Evolutionary conservation across 2,329 filamentous ascomycete species (phyloP), one percentile per base, ranked within the genome.

Genomic region (Penicillium olsonii): DNA sequence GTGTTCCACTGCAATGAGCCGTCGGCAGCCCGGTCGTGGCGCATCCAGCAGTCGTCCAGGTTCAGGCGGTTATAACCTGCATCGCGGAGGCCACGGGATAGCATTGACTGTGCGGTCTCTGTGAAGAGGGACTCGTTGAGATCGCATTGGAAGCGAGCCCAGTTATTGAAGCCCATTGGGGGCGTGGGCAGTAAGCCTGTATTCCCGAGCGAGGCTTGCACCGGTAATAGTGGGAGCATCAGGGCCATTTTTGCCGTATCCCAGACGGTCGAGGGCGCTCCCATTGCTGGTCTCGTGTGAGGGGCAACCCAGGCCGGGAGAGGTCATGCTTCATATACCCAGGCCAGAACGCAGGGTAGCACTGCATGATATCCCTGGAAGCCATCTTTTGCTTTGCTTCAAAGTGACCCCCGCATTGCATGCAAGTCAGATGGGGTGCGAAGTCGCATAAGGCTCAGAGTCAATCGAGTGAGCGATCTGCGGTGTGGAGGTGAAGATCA

Each of bases 111-210:
- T 2, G 77, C 77, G 0, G 76, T 78, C 6, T 75, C 64, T 6
- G 71, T 68, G 49, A 80, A 79, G 4, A 80, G 62, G 4, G 72
- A 71, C 53, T 79, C 73, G 52, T 78, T 79, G 18, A 79, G 69
- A 42, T 73, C 69, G 56, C 75, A 78, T 65, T 68, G 67, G 60
- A 76, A 76, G 29, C 75, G 73, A 1, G 76, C 67, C 77, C 78
- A 80, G 54, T 76, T 76, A 60, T 78, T 79, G 68, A 77, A 80
- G 19, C 75, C 77, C 77, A 80, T 80, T 9, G 77, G 76, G 1
- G 77, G 75, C 4, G 66, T 64, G 19, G 69, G 59, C 22, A 72
- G 62, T 9, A 73, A 50, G 14, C 26, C 45, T 5, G 58, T 52
- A 17, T 54, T 51, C 14, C 53, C 49, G 5, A 59, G 42, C 15